Percentiles rank a stretch among this genome's conserved stretches.
Conservation (phyloP, 139 green algal genomes). For the Micromonas pusilla region DNA sequence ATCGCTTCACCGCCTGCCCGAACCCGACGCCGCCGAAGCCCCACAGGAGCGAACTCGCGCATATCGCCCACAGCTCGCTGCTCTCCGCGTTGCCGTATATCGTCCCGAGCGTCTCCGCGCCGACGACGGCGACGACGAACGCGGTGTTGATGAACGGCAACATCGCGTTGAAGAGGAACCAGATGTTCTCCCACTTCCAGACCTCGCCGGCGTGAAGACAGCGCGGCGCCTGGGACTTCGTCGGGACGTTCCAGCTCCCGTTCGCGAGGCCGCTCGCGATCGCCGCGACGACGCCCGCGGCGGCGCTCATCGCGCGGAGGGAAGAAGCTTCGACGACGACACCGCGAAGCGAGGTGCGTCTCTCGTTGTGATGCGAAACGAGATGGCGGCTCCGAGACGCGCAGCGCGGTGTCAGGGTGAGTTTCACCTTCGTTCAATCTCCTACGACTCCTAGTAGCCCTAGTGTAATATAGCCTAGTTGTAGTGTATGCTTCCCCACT, state of each 20-base stretch:
- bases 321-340: too few species aligned
- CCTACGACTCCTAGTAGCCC: too few species aligned
- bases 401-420: too few species aligned
- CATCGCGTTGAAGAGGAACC: neutral
- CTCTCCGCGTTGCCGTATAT: neutral
- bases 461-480: too few species aligned
- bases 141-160: neutral
- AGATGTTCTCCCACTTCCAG: conserved; percentile 16
- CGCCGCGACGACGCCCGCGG: neutral
- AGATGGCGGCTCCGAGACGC: too few species aligned
- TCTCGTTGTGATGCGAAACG: too few species aligned
- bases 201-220: neutral
- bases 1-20: neutral
- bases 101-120: neutral
- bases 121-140: neutral
- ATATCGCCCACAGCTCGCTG: neutral
- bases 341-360: too few species aligned
- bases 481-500: too few species aligned
- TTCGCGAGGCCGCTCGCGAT: neutral
- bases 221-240: conserved; percentile 2
- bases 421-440: too few species aligned
- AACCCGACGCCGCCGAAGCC: conserved; percentile 6
- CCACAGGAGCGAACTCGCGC: conserved; percentile 1
- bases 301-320: neutral
- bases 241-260: neutral